Evolutionary conservation across 768 basidiomycete species (phyloP).

Genomic region (Hygrocybe punicea): DNA sequence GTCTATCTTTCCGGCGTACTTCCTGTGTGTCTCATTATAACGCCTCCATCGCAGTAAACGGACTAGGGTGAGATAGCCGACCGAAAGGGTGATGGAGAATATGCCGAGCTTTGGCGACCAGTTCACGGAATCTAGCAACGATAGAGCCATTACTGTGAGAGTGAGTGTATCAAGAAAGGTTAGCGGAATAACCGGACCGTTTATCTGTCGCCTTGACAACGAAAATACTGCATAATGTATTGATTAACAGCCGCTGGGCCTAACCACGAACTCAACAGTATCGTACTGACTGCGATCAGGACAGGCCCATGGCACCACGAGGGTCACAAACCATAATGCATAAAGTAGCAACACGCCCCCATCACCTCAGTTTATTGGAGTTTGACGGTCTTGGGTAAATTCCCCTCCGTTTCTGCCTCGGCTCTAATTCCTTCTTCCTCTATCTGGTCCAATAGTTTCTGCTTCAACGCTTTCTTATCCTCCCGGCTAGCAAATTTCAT

Average conservation of each 20-base stretch:
- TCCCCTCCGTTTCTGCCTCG: constrained; percentile 51
- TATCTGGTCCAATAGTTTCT: constrained; percentile 61
- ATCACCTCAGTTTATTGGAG: not conserved
- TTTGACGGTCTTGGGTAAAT: not conserved
- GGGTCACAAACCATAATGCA: not conserved
- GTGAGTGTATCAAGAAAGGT: not conserved
- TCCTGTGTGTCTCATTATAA: constrained; percentile 41
- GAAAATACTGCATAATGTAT: no score
- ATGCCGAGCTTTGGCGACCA: not conserved
- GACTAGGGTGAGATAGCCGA: constrained; percentile 31
- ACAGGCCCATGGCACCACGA: not conserved
- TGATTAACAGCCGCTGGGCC: no score
- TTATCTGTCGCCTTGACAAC: no score
- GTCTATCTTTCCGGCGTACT: constrained; percentile 37
- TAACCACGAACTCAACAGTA: no score
- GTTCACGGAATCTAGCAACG: constrained; percentile 31
- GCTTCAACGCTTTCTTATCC: constrained; percentile 55
- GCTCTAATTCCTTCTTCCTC: constrained; percentile 71
- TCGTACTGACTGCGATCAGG: no score
- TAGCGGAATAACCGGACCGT: no score
- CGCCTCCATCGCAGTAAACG: constrained; percentile 41
- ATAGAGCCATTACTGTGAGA: not conserved
- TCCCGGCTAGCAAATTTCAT: constrained; percentile 53
- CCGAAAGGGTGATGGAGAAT: not conserved
- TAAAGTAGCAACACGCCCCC: not conserved